These are phyloP conservation scores for Plantago lanceolata DNA, from an alignment of 305 asterid genomes.

Conservation along the genomic window DNA sequence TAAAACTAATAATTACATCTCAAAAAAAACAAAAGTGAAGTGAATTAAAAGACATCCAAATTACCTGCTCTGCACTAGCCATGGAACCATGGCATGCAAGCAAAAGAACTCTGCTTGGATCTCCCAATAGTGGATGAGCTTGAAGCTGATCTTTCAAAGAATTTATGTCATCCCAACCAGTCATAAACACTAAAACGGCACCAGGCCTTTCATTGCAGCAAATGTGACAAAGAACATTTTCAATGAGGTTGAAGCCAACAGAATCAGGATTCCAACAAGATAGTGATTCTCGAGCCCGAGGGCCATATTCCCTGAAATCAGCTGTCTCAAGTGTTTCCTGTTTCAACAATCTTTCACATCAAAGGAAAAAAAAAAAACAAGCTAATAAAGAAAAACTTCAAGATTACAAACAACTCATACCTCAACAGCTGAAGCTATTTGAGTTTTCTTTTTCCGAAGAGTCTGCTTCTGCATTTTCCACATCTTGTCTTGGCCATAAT, in stretches of 20 bases:
- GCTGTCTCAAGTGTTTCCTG: slow-evolving; percentile 80
- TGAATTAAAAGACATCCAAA: slow-evolving; percentile 12
- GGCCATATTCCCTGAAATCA: slow-evolving; percentile 55
- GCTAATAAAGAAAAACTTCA: slow-evolving; percentile 8
- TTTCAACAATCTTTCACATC: slow-evolving; percentile 27
- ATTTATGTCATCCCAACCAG: slow-evolving; percentile 99
- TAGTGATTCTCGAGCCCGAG: slow-evolving; percentile 58
- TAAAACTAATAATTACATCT: slow-evolving; percentile 7
- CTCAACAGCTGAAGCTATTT: slow-evolving; percentile 90
- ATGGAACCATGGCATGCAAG: slow-evolving; percentile 99
- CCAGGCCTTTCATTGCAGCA: slow-evolving; percentile 86
- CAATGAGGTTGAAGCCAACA: slow-evolving; percentile 91
- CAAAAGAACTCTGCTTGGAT: slow-evolving; percentile 75
- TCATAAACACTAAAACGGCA: slow-evolving; percentile 90
- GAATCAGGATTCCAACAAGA: slow-evolving; percentile 98
- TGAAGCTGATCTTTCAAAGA: slow-evolving; percentile 87
- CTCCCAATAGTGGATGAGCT: slow-evolving; percentile 84
- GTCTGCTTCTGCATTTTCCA: slow-evolving; percentile 93
- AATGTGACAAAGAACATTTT: slow-evolving; percentile 77
- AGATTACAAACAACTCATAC: slow-evolving; percentile 34
- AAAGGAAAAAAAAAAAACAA: slow-evolving; percentile 4
- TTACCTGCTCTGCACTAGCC: slow-evolving; percentile 94
- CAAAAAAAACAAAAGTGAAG: slow-evolving; percentile 12
- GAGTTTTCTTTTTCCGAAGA: slow-evolving; percentile 71
- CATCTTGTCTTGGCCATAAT: slow-evolving; percentile 88